phyloP scores from a whole-genome alignment of 768 basidiomycete species.

The Pluteus cervinus region DNA sequence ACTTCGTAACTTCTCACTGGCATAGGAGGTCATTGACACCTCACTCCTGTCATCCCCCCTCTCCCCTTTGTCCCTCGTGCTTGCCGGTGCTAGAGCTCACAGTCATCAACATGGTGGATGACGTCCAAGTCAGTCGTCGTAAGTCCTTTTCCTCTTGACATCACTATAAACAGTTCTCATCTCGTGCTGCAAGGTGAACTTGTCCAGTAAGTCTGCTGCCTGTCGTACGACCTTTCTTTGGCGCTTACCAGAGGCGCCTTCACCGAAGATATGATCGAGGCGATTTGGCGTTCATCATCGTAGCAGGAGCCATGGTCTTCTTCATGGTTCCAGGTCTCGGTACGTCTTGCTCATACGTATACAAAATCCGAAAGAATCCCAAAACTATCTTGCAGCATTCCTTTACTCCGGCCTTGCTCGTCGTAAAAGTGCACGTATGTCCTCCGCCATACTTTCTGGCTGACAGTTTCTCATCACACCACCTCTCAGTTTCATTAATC shows the following conservation, averaged over 20 bases:
- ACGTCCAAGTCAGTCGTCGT: constrained; percentile 11
- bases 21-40: too few species aligned
- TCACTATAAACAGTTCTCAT: neutral
- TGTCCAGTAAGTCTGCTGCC: neutral
- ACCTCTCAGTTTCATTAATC: constrained; percentile 51
- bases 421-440: constrained; percentile 54
- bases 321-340: constrained; percentile 78
- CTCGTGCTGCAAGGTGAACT: neutral
- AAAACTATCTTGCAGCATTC: constrained; percentile 40
- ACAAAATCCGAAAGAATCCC: neutral
- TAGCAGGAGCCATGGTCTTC: constrained; percentile 64
- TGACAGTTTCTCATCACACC: constrained; percentile 7
- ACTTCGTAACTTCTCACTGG: too few species aligned
- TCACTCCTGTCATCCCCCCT: too few species aligned
- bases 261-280: constrained; percentile 56
- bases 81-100: too few species aligned
- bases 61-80: too few species aligned
- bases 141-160: constrained; percentile 4
- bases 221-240: neutral
- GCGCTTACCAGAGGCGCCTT: constrained; percentile 1
- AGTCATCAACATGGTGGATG: too few species aligned
- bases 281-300: constrained; percentile 65
- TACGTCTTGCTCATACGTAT: constrained; percentile 15
- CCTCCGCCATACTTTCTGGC: neutral
- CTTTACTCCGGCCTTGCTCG: constrained; percentile 69